Evolutionary conservation across 768 basidiomycete genomes (phyloP).

Genomic region (Boletus reticulatus): DNA sequence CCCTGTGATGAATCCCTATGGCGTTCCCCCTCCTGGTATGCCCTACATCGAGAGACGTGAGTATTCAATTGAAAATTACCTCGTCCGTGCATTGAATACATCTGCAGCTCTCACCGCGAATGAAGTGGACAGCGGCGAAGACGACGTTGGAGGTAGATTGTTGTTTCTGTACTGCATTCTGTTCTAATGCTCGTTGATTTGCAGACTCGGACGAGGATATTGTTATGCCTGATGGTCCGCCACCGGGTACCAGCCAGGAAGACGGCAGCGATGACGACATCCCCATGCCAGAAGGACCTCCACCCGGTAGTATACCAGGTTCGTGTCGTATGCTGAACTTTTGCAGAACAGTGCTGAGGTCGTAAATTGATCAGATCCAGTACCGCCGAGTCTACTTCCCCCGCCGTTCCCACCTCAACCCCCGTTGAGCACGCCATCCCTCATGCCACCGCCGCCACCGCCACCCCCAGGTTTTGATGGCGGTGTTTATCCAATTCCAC

Average conservation of each 20-base stretch:
- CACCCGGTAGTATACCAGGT: constrained; percentile 38
- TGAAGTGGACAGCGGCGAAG: constrained; percentile 64
- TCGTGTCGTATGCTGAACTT: not conserved
- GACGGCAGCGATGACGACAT: constrained; percentile 80
- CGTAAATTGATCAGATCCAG: constrained; percentile 8
- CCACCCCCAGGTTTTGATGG: constrained; percentile 13
- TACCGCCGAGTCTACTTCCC: not conserved
- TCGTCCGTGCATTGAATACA: not conserved
- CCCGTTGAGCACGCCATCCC: constrained; percentile 19
- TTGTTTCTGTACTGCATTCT: not conserved
- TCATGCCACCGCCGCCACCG: constrained; percentile 9
- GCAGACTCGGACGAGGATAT: constrained; percentile 54
- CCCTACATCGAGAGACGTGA: constrained; percentile 87
- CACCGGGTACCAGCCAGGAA: constrained; percentile 42
- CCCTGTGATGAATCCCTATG: constrained; percentile 88
- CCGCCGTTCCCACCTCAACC: constrained; percentile 25
- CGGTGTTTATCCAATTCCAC: constrained; percentile 19
- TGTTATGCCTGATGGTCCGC: constrained; percentile 58
- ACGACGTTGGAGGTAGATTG: constrained; percentile 48
- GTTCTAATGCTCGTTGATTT: not conserved
- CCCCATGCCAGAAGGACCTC: constrained; percentile 83
- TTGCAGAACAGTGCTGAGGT: not conserved
- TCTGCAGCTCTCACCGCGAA: constrained; percentile 55
- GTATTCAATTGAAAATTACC: constrained; percentile 27
- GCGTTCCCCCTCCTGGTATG: constrained; percentile 95